Conservation (phyloP, 2,329 filamentous ascomycete genomes). For the Fusarium tanahbumbuense region DNA sequence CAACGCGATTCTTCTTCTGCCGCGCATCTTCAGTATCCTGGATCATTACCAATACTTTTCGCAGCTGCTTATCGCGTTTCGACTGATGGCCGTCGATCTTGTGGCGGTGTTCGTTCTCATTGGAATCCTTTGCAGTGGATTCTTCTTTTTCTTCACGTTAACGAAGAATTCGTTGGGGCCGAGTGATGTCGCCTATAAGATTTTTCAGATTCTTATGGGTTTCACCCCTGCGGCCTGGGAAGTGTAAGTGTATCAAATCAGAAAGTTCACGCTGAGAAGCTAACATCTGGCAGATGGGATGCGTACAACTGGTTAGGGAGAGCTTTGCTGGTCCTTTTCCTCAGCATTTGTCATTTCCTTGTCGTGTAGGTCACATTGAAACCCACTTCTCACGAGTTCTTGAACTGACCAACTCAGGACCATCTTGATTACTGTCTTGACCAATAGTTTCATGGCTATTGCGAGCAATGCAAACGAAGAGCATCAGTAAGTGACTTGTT, state of each 20-base stretch:
- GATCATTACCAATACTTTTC: constrained; percentile 98
- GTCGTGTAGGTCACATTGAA: constrained; percentile 70
- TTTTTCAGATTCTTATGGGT: constrained; percentile 95
- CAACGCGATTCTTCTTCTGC: constrained; percentile 89
- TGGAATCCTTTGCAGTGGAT: constrained; percentile 89
- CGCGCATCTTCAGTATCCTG: constrained; percentile 89
- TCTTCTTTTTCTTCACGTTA: constrained; percentile 93
- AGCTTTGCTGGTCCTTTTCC: constrained; percentile 79
- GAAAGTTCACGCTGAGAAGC: neutral
- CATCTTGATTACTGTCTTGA: constrained; percentile 93
- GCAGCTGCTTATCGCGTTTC: constrained; percentile 91
- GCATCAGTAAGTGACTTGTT: constrained; percentile 67
- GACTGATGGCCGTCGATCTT: constrained; percentile 92
- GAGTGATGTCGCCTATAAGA: constrained; percentile 82
- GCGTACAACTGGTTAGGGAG: constrained; percentile 83
- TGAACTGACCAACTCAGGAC: constrained; percentile 61
- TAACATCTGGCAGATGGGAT: constrained; percentile 64
- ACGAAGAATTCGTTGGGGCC: constrained; percentile 79
- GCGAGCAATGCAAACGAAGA: constrained; percentile 94
- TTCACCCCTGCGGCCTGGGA: constrained; percentile 97
- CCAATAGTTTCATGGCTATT: constrained; percentile 95
- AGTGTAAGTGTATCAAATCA: constrained; percentile 63
- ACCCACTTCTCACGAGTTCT: neutral
- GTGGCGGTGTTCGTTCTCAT: constrained; percentile 87
- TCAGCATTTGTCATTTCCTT: constrained; percentile 95